Evolutionary conservation across 495 filamentous ascomycete species (phyloP).

Genomic region (Bacidia rubella): DNA sequence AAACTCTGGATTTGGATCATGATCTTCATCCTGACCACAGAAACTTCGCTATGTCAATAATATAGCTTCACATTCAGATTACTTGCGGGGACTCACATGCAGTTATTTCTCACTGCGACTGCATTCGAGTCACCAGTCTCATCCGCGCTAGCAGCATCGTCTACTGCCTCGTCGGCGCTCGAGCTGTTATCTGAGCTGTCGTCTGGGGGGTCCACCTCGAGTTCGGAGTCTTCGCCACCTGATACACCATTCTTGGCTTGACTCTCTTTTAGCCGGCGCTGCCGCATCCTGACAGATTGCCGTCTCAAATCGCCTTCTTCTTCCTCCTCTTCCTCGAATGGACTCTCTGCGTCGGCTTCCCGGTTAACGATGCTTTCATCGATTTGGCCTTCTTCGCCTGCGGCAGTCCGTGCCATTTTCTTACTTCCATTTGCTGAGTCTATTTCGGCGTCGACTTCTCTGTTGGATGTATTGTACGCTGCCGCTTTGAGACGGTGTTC

Average conservation of each 20-base stretch:
- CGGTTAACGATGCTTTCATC: slow-evolving; percentile 32
- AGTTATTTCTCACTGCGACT: slow-evolving; percentile 43
- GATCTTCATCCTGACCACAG: slow-evolving; percentile 69
- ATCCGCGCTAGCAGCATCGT: slow-evolving; percentile 43
- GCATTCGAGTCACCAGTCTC: slow-evolving; percentile 55
- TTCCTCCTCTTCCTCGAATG: slow-evolving; percentile 24
- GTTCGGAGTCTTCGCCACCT: slow-evolving; percentile 6
- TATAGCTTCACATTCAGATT: slow-evolving; percentile 1
- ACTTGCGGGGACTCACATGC: slow-evolving; percentile 43
- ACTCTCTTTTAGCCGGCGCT: not conserved
- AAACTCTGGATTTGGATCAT: slow-evolving; percentile 78
- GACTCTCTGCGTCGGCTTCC: slow-evolving; percentile 21
- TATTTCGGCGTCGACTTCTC: slow-evolving; percentile 36
- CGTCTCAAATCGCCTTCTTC: slow-evolving; percentile 29
- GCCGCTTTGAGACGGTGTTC: slow-evolving; percentile 28
- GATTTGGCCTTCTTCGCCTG: slow-evolving; percentile 39
- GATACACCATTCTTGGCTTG: slow-evolving; percentile 1
- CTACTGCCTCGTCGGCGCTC: slow-evolving; percentile 53
- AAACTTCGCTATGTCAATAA: slow-evolving; percentile 41
- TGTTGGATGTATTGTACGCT: slow-evolving; percentile 28
- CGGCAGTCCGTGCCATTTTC: slow-evolving; percentile 7
- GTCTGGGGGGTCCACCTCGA: slow-evolving; percentile 23
- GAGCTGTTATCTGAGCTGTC: slow-evolving; percentile 38
- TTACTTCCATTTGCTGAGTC: slow-evolving; percentile 34
- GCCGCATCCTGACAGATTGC: not conserved